Percentiles rank a stretch among this genome's conserved stretches.
phyloP scores from a whole-genome alignment of 2,329 filamentous ascomycete genomes.

The Exophiala spinifera region DNA sequence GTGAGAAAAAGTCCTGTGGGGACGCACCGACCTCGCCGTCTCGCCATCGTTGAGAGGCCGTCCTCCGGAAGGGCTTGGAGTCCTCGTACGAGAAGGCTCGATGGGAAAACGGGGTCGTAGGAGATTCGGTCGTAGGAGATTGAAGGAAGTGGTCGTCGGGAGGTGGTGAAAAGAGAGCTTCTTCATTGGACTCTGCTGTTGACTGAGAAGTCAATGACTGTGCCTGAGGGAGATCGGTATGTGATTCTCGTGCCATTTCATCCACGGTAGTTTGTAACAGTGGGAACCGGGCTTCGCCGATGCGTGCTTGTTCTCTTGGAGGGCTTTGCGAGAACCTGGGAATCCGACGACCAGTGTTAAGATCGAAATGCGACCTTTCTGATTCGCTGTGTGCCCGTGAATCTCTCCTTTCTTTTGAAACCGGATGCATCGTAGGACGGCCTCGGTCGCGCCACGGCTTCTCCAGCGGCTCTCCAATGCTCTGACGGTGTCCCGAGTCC shows the following conservation, averaged over 20 bases:
- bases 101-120: slow-evolving; percentile 6
- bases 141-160: slow-evolving; percentile 14
- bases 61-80: slow-evolving; percentile 22
- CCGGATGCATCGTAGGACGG: slow-evolving; percentile 21
- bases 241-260: slow-evolving; percentile 26
- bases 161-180: slow-evolving; percentile 20
- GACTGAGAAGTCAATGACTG: slow-evolving; percentile 26
- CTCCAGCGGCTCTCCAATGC: slow-evolving; percentile 40
- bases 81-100: slow-evolving; percentile 28
- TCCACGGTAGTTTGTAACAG: slow-evolving; percentile 30
- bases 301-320: slow-evolving; percentile 24
- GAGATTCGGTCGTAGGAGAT: slow-evolving; percentile 21
- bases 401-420: slow-evolving; percentile 13
- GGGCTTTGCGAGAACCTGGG: slow-evolving; percentile 24
- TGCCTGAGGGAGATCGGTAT: slow-evolving; percentile 15
- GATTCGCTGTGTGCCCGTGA: slow-evolving; percentile 28
- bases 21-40: slow-evolving; percentile 35
- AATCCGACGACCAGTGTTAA: slow-evolving; percentile 26
- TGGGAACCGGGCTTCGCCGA: slow-evolving; percentile 29
- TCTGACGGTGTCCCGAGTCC: slow-evolving; percentile 39
- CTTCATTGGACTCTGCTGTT: slow-evolving; percentile 22
- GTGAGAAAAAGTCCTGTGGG: slow-evolving; percentile 33
- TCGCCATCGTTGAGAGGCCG: slow-evolving; percentile 29
- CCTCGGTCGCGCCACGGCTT: slow-evolving; percentile 31
- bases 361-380: slow-evolving; percentile 26